Evolutionary conservation across 345 rosid genomes (phyloP).

Genomic region (Turritis glabra): DNA sequence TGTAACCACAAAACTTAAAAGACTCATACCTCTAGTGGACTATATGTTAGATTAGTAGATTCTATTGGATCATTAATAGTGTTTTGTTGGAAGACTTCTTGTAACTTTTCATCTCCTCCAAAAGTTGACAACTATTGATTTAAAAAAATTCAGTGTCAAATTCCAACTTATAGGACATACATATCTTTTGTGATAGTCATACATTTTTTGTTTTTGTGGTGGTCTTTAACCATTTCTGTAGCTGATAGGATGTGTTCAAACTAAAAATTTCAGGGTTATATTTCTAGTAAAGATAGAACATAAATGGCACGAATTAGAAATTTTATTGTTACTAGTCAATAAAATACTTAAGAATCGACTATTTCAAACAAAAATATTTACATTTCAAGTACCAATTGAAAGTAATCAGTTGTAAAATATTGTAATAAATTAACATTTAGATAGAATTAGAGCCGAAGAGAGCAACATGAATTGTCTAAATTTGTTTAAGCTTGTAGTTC

Average conservation of each 20-base stretch:
- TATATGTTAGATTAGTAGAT: neutral
- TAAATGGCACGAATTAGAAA: no score
- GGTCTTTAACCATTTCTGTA: neutral
- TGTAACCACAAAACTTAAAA: conserved; percentile 20
- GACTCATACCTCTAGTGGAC: neutral
- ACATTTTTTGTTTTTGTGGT: neutral
- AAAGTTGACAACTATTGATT: neutral
- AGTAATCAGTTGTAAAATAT: neutral
- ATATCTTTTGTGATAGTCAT: no score
- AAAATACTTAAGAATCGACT: no score
- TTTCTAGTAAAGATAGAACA: no score
- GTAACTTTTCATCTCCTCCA: neutral
- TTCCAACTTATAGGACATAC: neutral
- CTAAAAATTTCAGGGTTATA: neutral
- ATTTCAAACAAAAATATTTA: no score
- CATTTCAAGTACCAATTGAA: no score
- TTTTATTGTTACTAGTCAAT: no score
- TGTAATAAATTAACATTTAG: neutral
- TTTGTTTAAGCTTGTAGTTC: neutral
- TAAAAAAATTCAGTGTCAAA: neutral
- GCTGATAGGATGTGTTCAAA: neutral
- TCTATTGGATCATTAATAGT: neutral
- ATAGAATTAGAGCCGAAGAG: no score
- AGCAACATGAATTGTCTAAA: neutral
- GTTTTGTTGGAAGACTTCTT: neutral